phyloP scores from a whole-genome alignment of 805 yeast species.

The Yamadazyma tumulicola region DNA sequence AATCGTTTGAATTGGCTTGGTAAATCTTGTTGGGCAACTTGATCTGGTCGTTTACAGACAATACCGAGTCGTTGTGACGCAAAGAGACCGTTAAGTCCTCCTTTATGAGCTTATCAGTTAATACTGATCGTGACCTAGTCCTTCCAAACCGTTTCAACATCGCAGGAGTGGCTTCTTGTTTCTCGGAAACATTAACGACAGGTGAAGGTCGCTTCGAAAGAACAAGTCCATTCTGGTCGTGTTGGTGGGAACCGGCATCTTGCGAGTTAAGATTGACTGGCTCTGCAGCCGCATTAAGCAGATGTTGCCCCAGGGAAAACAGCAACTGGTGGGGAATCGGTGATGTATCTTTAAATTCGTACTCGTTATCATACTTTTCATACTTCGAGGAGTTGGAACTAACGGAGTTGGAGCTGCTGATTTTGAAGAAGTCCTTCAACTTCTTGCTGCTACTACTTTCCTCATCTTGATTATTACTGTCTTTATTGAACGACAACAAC shows the following conservation, averaged over 20 bases:
- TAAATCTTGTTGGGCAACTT: slow-evolving; percentile 9
- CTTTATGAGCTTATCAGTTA: slow-evolving; percentile 10
- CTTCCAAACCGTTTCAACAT: slow-evolving; percentile 3
- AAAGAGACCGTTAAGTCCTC: slow-evolving; percentile 31
- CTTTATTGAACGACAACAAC: slow-evolving; percentile 6
- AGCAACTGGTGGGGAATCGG: no score
- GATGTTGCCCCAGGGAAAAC: no score
- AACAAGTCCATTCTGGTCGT: no score
- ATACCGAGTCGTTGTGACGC: slow-evolving; percentile 37
- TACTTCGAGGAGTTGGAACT: neutral
- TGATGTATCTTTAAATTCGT: no score
- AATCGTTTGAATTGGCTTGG: slow-evolving; percentile 7
- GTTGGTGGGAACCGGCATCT: no score
- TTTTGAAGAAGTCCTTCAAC: slow-evolving; percentile 12
- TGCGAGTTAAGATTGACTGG: no score
- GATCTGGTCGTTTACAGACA: slow-evolving; percentile 16
- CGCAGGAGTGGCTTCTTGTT: slow-evolving; percentile 16
- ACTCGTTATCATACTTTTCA: neutral
- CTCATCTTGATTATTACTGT: slow-evolving; percentile 6
- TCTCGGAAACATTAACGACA: slow-evolving; percentile 6
- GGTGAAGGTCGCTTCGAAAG: no score
- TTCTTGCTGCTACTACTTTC: slow-evolving; percentile 4
- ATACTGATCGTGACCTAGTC: slow-evolving; percentile 5
- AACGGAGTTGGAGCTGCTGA: slow-evolving; percentile 1
- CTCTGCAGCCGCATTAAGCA: no score